Base-by-base conservation (phyloP, 2,329 filamentous ascomycete species). In the Fusarium sp. region DNA sequence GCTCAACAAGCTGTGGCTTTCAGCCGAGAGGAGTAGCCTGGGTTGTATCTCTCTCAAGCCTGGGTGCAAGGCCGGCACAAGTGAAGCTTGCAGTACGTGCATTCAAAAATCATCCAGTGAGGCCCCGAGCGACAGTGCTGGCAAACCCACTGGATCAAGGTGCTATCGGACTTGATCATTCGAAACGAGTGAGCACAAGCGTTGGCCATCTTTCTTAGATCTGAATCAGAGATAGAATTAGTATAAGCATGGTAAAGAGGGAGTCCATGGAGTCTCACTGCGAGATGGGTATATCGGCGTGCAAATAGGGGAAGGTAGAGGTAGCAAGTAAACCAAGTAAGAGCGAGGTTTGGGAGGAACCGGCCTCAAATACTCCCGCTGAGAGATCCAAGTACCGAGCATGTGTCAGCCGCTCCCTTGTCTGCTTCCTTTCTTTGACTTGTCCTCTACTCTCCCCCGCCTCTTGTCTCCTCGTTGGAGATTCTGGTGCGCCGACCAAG, bases 151-250 rank as follows among this genome's bases (percentile, higher is more conserved):
- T 91, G 88, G 65, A 93, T 86, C 63, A 93, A 80, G 12, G 87
- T 91, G 78, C 85, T 91, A 77, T 92, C 90, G 30, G 90, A 91
- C 82, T 93, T 93, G 83, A 93, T 88, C 81, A 92, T 86, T 77
- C 86, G 86, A 82, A 92, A 93, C 10, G 86, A 86, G 80, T 93
- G 91, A 37, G 87, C 85, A 80, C 91, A 93, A 69, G 86, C 86
- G 72, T 82, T 86, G 62, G 88, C 86, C 80, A 91, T 85, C 66
- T 86, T 79, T 12, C 12, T 45, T 45, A 7, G 43, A 45, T 45
- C 43, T 45, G 4, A 12, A 7, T 15, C 22, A 47, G 40, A 14
- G 14, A 3, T 1, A 5, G 40, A 5, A 45, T 45, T 45, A 45
- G 20, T 25, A 17, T 4, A 47, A 2, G 20, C 43, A 15, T 25